Evolutionary conservation across 176 grass and related monocot species (phyloP).

Genomic region (Lolium rigidum): DNA sequence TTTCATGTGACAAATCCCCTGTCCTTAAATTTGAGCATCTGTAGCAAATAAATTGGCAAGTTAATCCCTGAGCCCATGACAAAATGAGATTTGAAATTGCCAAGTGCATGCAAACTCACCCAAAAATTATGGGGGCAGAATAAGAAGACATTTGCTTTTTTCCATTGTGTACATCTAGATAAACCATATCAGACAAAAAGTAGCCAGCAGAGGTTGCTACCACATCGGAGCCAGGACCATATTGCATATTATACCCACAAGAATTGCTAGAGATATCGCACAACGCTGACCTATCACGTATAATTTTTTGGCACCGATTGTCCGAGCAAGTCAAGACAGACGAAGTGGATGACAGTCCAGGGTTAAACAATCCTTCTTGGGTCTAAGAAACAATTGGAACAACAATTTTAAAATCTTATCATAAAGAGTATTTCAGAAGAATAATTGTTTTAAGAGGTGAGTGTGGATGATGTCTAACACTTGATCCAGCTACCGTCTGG

Average conservation of each 20-base stretch:
- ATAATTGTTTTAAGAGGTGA: neutral
- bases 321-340: neutral
- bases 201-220: neutral
- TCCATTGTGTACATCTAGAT: neutral
- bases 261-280: neutral
- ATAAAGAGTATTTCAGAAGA: neutral
- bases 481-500: neutral
- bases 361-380: neutral
- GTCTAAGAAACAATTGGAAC: neutral
- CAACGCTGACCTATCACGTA: neutral
- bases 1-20: neutral
- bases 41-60: neutral
- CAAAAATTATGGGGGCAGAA: neutral
- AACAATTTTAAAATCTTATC: neutral
- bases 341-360: neutral
- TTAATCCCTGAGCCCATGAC: neutral
- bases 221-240: neutral
- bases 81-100: neutral
- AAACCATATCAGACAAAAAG: neutral
- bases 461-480: neutral
- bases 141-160: neutral
- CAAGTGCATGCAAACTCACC: neutral
- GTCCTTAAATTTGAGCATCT: neutral
- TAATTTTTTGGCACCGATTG: neutral
- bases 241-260: neutral